Conservation (phyloP, 2,329 filamentous ascomycete genomes). For the Beauveria varroae region DNA sequence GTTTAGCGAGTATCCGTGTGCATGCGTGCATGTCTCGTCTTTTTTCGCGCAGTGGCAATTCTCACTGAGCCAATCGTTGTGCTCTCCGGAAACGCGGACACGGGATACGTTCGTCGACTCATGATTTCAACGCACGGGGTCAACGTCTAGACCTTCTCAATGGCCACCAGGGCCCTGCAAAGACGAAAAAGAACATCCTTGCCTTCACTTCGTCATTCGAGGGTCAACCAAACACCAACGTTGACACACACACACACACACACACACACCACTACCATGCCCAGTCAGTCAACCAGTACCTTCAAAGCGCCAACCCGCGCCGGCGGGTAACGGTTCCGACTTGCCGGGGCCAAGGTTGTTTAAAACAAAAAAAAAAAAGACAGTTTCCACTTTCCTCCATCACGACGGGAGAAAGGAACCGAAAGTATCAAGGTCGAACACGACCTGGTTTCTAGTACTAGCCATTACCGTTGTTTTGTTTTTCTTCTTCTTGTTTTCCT, state of each 20-base stretch:
- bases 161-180: no score
- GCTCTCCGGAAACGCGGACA: conserved; percentile 2
- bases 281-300: not conserved
- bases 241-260: not conserved
- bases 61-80: not conserved
- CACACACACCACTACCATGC: not conserved
- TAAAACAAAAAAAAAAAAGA: no score
- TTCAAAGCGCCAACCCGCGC: not conserved
- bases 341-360: conserved; percentile 1
- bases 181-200: not conserved
- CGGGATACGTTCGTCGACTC: not conserved
- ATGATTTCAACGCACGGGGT: not conserved
- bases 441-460: not conserved
- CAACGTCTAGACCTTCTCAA: not conserved
- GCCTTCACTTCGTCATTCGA: not conserved
- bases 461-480: no score
- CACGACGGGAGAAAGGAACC: not conserved
- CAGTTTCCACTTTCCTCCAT: conserved; percentile 6
- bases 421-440: not conserved
- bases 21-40: not conserved
- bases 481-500: not conserved
- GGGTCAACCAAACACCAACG: not conserved
- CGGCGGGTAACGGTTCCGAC: conserved; percentile 5
- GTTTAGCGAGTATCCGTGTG: not conserved
- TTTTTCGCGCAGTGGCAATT: not conserved